phyloP scores from a whole-genome alignment of 192 early-diverging fungal genomes.

The Gonapodya sp. region DNA sequence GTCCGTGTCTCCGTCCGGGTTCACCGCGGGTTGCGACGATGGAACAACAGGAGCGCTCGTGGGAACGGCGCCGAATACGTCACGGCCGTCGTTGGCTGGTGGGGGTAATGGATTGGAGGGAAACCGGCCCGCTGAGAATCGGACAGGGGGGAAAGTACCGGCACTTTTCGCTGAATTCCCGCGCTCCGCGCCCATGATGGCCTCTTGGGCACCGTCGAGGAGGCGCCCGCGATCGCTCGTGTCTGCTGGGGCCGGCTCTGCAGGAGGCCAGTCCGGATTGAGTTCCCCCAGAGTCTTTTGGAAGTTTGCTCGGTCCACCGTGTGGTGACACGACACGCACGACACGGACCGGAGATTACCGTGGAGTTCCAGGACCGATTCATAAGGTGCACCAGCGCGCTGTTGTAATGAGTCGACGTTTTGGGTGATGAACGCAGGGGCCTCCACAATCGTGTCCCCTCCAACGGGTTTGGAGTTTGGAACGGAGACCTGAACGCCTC shows the following conservation, averaged over 20 bases:
- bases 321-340: slow-evolving; percentile 60
- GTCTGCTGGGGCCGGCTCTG: too few species aligned
- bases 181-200: slow-evolving; percentile 6
- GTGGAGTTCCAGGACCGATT: slow-evolving; percentile 69
- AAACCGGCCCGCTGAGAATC: neutral
- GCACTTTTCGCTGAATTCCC: neutral
- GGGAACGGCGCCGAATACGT: neutral
- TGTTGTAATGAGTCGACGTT: slow-evolving; percentile 84
- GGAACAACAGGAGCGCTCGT: neutral
- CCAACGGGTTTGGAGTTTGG: too few species aligned
- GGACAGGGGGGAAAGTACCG: neutral
- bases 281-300: slow-evolving; percentile 51
- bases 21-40: slow-evolving; percentile 37
- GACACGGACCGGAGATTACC: slow-evolving; percentile 65
- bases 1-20: slow-evolving; percentile 80
- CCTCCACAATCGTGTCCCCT: neutral
- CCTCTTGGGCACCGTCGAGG: slow-evolving; percentile 7
- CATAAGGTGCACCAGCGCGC: slow-evolving; percentile 26
- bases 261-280: slow-evolving; percentile 58
- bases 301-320: slow-evolving; percentile 42
- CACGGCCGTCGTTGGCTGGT: neutral
- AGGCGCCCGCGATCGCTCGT: slow-evolving; percentile 22
- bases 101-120: too few species aligned
- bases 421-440: slow-evolving; percentile 65
- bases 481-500: slow-evolving; percentile 13